Base-by-base conservation (phyloP, 129 eudicot species). In the Oenanthe sinensis region DNA sequence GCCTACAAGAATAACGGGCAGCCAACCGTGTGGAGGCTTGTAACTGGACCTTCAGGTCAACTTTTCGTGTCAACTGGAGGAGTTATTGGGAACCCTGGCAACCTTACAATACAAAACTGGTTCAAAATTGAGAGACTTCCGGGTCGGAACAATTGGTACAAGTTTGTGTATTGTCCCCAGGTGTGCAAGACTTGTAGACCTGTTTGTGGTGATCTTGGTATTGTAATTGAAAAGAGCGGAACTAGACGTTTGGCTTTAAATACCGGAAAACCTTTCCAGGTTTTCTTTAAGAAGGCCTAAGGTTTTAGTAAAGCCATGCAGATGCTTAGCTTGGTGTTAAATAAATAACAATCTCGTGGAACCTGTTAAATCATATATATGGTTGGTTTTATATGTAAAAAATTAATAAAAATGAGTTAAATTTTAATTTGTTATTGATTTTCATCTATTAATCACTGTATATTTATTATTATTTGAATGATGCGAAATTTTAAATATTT, bases 161-260 rank as follows among this genome's bases (percentile, higher is more conserved):
- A 87, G 77, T 68, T 87, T 14, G 73, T 80, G 16, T 85, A 63
- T 17, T 87, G 90, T 49, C 90, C 90, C 4, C 80, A 71, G 0
- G 90, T 84, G 2, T 84, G 90, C 81, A 79, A 75, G 28, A 82
- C 65, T 43, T 87, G 90, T 74, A 87, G 82, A 49, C 86, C 82
- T 42, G 47, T 82, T 30, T 87, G 90, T 39, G 75, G 70, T 45
- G 86, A 87, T 75, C 69, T 87, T 5, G 88, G 90, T 10, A 78
- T 47, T 78, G 50, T 77, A 0, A 67, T 26, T 70, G 81, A 78
- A 67, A 63, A 48, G 26, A 70, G 63, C n/a, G 81, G 15, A 22
- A 33, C 3, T 37, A 44, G 62, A 54, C 62, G 62, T 6, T 54
- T 54, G 63, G 63, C 81, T 26, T 15, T 78, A 8, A 17, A 58